phyloP scores from a whole-genome alignment of 2,329 filamentous ascomycete species.

The Fusarium incarnatum region DNA sequence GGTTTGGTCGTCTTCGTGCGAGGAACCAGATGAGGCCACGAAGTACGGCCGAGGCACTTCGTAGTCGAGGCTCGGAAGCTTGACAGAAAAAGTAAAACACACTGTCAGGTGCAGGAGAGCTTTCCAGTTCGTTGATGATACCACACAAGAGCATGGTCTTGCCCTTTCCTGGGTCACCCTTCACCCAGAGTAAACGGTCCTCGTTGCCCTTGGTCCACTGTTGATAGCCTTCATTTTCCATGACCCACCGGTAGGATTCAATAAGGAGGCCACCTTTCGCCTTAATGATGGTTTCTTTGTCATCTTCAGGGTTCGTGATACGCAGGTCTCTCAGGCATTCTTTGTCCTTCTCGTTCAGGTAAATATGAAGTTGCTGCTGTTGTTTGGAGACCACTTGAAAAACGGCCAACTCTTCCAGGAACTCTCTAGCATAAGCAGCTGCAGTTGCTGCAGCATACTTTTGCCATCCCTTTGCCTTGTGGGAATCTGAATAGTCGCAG shows the following conservation, averaged over 20 bases:
- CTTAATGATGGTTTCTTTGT: background rate
- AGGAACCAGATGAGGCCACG: background rate
- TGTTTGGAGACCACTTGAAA: too few relatives aligned
- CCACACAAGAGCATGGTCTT: background rate
- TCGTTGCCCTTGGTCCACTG: fast-evolving
- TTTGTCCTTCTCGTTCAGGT: background rate
- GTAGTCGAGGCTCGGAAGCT: background rate
- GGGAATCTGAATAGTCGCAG: constrained; percentile 51
- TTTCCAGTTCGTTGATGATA: background rate
- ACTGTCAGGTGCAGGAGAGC: fast-evolving
- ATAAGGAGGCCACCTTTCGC: background rate
- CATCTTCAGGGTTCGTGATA: background rate
- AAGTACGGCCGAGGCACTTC: fast-evolving
- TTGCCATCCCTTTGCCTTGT: constrained; percentile 8
- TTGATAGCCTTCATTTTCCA: background rate
- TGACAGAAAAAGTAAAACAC: background rate
- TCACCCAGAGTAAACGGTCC: background rate
- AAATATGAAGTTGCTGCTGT: background rate
- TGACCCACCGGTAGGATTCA: background rate
- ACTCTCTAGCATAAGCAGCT: background rate
- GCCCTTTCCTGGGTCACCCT: background rate
- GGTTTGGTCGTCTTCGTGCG: fast-evolving
- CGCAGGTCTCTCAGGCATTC: background rate
- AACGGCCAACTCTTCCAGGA: background rate
- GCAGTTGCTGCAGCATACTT: background rate